Conservation (phyloP, 164 flowering plant species). For the Vitis rupestris region DNA sequence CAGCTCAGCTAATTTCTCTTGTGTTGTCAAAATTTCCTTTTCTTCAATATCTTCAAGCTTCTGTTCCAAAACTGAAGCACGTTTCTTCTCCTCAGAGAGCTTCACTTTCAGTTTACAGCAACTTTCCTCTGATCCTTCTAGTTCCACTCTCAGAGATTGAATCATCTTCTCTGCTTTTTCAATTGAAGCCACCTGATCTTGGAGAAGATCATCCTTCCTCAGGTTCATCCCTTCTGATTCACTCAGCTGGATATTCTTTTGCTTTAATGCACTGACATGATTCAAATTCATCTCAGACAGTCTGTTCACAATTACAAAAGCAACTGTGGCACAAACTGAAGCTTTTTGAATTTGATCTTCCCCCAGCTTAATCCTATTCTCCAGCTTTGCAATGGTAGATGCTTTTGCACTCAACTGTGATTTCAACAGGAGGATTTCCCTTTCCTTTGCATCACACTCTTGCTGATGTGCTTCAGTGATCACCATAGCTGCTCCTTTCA, state of each 20-base stretch:
- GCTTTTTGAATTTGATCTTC: constrained; percentile 39
- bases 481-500: constrained; percentile 80
- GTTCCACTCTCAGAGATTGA: constrained; percentile 31
- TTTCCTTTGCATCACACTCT: constrained; percentile 70
- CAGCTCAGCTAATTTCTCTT: constrained; percentile 58
- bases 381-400: constrained; percentile 34
- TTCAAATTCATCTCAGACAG: constrained; percentile 47
- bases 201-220: constrained; percentile 42
- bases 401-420: constrained; percentile 43
- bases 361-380: constrained; percentile 37
- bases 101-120: constrained; percentile 30
- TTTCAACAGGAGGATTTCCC: constrained; percentile 42
- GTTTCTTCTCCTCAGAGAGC: constrained; percentile 42
- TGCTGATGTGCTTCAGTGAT: constrained; percentile 81
- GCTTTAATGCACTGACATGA: constrained; percentile 28
- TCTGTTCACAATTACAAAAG: constrained; percentile 68
- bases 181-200: constrained; percentile 33
- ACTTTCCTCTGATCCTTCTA: constrained; percentile 28
- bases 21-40: constrained; percentile 36
- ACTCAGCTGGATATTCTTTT: constrained; percentile 37
- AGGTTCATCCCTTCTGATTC: constrained; percentile 33
- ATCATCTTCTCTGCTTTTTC: constrained; percentile 46
- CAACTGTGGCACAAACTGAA: constrained; percentile 66
- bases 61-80: constrained; percentile 33
- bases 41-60: constrained; percentile 47